Base-by-base conservation (phyloP, 2,329 filamentous ascomycete genomes). In the Hypoxylon sp. region DNA sequence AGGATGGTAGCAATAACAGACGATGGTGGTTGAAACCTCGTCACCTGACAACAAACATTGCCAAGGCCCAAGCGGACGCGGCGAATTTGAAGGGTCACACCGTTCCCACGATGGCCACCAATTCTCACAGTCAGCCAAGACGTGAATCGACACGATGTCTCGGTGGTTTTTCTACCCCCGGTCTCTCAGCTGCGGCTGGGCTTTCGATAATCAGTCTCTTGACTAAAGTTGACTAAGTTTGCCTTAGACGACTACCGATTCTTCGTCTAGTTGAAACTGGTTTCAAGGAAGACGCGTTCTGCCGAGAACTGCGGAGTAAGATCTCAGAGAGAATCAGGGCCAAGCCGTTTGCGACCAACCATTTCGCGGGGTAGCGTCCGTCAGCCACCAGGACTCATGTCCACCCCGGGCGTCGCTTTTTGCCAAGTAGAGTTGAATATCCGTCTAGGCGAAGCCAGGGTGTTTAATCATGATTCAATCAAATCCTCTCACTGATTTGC, bases 401-500 rank as follows among this genome's bases (percentile, higher is more conserved):
- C 31, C 50, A 29, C 56, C 57, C 50, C 50, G 37, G 31, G 44
- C 31, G 58, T 57, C 17, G 55, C 57, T 56, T 75, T 73, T 74
- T 69, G 67, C 69, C 70, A 71, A 67, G 66, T 66, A 32, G 39
- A 66, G 65, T 46, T 70, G 63, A 75, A 74, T 72, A 74, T 67
- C 73, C 73, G 73, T 68, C 65, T 71, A 70, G 68, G 69, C 73
- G 59, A 72, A 48, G 56, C 71, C 65, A 55, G 73, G 72, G 44
- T 67, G 29, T 62, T 60, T 59, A 61, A 62, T 66, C 60, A 67
- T 35, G 62, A 37, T 64, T 58, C 73, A 74, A 73, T 75, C 70
- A 75, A 60, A 70, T 58, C 55, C 56, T 39, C 42, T 48, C 29
- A 15, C 65, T 54, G 59, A 75, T 73, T 65, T 75, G 72, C 74